phyloP scores from a whole-genome alignment of 441 rosid genomes.

The Populus hybrid region DNA sequence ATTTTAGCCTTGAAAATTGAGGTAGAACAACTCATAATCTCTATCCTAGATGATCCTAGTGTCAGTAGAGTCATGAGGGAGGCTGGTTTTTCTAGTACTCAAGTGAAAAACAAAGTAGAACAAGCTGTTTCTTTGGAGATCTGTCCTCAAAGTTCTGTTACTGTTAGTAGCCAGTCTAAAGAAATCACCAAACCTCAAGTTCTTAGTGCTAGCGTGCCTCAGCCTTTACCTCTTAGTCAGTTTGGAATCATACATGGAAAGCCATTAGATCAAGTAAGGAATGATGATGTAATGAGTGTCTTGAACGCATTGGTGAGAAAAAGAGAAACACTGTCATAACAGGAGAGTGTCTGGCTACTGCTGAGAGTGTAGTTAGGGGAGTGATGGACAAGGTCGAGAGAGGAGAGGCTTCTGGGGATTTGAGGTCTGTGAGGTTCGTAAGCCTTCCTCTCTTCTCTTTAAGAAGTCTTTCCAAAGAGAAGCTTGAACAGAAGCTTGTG shows the following conservation, averaged over 20 bases:
- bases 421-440: slow-evolving; percentile 44
- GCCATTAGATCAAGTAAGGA: slow-evolving; percentile 26
- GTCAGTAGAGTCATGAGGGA: too few species aligned
- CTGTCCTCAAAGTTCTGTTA: slow-evolving; percentile 26
- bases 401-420: slow-evolving; percentile 40
- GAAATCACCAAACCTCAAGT: slow-evolving; percentile 31
- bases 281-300: slow-evolving; percentile 43
- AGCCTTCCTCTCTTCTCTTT: slow-evolving; percentile 52
- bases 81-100: too few species aligned
- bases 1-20: too few species aligned
- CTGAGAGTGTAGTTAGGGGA: slow-evolving; percentile 47
- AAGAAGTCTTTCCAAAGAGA: slow-evolving; percentile 45
- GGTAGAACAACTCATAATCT: too few species aligned
- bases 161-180: slow-evolving; percentile 23
- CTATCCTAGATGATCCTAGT: too few species aligned
- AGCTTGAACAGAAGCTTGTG: slow-evolving; percentile 50
- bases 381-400: slow-evolving; percentile 50
- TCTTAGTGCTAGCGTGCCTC: slow-evolving; percentile 25
- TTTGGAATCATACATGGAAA: slow-evolving; percentile 24
- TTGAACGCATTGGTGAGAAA: slow-evolving; percentile 41
- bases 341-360: slow-evolving; percentile 43
- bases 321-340: slow-evolving; percentile 50
- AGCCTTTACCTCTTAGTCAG: slow-evolving; percentile 24
- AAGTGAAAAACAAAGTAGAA: slow-evolving; percentile 43
- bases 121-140: slow-evolving; percentile 51